phyloP scores from a whole-genome alignment of 345 rosid species.

The Cardamine occulta region DNA sequence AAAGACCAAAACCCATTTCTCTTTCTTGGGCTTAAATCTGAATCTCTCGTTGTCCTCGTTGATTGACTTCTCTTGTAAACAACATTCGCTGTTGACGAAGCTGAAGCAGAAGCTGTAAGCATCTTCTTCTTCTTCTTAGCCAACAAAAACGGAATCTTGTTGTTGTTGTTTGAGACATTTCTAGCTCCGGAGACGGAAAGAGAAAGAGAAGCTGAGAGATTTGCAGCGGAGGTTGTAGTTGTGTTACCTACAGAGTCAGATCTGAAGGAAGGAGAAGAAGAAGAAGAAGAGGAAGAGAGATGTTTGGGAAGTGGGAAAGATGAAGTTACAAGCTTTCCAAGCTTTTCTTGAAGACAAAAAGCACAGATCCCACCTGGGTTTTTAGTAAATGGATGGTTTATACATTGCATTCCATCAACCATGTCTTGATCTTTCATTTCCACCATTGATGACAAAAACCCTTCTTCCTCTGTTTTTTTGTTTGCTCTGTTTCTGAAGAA shows the following conservation, averaged over 20 bases:
- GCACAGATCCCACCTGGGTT: conserved; percentile 99
- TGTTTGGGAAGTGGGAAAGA: conserved; percentile 72
- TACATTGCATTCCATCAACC: conserved; percentile 84
- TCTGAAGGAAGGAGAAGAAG: conserved; percentile 78
- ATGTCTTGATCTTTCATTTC: conserved; percentile 60
- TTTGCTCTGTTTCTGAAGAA: conserved; percentile 2
- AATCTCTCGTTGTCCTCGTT: conserved; percentile 43
- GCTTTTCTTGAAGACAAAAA: conserved; percentile 95
- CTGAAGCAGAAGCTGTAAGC: conserved; percentile 48
- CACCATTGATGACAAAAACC: conserved; percentile 37
- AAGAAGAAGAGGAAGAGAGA: conserved; percentile 56
- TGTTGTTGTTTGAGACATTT: conserved; percentile 44
- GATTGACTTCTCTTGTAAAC: conserved; percentile 89
- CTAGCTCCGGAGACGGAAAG: conserved; percentile 47
- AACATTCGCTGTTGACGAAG: conserved; percentile 46
- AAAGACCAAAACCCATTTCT: conserved; percentile 89
- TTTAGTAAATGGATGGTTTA: conserved; percentile 70
- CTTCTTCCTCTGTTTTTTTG: neutral
- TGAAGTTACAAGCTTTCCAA: conserved; percentile 93
- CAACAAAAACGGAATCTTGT: conserved; percentile 61
- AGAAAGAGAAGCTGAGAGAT: conserved; percentile 46
- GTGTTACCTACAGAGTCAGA: conserved; percentile 54
- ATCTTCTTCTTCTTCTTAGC: conserved; percentile 76
- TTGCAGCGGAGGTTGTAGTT: conserved; percentile 20
- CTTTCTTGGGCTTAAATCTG: conserved; percentile 65